These are phyloP conservation scores for Rosellinia necatrix DNA, from an alignment of 2,329 filamentous ascomycete genomes.

Conservation along the genomic window DNA sequence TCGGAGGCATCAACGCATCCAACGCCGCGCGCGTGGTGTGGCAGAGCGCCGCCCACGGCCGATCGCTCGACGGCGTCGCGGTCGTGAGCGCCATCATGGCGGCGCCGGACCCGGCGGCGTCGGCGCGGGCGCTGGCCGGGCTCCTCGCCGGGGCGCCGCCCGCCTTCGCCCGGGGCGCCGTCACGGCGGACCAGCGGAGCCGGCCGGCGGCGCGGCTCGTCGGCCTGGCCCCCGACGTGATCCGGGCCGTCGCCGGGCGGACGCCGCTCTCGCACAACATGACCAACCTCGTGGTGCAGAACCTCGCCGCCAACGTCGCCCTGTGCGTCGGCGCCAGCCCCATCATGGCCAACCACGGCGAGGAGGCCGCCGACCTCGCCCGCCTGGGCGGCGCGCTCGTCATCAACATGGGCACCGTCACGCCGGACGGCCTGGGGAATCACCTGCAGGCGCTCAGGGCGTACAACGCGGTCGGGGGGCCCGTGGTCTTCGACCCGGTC, in stretches of 20 bases:
- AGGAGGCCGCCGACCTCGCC: conserved; percentile 82
- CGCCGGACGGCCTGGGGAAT: conserved; percentile 71
- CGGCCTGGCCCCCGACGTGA: conserved; percentile 46
- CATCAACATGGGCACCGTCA: conserved; percentile 94
- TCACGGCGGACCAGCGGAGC: conserved; percentile 20
- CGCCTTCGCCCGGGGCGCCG: conserved; percentile 32
- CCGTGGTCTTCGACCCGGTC: conserved; percentile 86
- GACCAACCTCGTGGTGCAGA: conserved; percentile 95
- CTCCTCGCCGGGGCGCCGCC: conserved; percentile 58
- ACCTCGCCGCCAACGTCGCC: conserved; percentile 90
- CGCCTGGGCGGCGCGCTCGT: conserved; percentile 78
- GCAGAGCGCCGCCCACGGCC: conserved; percentile 62
- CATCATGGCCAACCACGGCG: conserved; percentile 90
- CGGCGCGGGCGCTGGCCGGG: conserved; percentile 61
- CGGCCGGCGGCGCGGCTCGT: conserved; percentile 35
- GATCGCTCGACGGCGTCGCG: conserved; percentile 77
- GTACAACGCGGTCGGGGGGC: conserved; percentile 78
- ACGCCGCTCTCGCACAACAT: conserved; percentile 91
- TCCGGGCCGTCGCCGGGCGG: conserved; percentile 63
- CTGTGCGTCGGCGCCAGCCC: conserved; percentile 84
- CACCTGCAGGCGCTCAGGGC: conserved; percentile 75
- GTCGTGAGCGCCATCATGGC: conserved; percentile 89
- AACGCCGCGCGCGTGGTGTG: conserved; percentile 78
- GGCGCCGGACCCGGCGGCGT: conserved; percentile 67
- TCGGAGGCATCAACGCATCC: conserved; percentile 81